Evolutionary conservation across 2,329 filamentous ascomycete genomes (phyloP), one percentile per base, ranked within the genome.

Genomic region (Pleoardoris graminearum): DNA sequence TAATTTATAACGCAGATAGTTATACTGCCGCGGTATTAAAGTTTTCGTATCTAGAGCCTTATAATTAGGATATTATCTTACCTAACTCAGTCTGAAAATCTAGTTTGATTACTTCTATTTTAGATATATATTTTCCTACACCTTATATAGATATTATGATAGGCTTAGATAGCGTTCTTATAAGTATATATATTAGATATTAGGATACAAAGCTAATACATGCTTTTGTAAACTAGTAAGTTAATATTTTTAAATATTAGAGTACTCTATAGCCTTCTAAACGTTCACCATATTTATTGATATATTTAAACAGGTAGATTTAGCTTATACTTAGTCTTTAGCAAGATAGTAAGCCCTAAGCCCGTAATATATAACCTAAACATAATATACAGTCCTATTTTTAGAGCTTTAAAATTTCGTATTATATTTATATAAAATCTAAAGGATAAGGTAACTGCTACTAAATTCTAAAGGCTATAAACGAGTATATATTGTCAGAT

Each of bases 1-100:
- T 21, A 21, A 43, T 51, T 46, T 8, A 51, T n/a, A 46, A 51
- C 30, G 41, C 39, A 37, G 48, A 51, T 43, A 51, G 48, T 46
- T 51, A 51, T 51, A 30, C 41, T 32, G 39, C 48, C 27, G 30
- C 39, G 25, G 32, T 30, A 38, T 43, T 51, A 14, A 39, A 51
- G 39, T 38, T 46, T 43, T 37, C 25, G 27, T 50, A 44, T 44
- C 38, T 50, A 14, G 38, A 44, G 29, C 38, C 38, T 45, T 50
- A 19, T 38, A 44, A 50, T 17, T 50, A 19, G 38, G 48, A 50
- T 44, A 29, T 50, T 10, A 50, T 50, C 48, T 50, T 50, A 29
- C 38, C 48, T 7, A 50, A 42, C 39, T 43, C 39, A 43, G 39
- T 43, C 39, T 43, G 21, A 43, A 43, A 43, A 43, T 43, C 39